These are phyloP conservation scores for Pelagomonas calceolata DNA, from an alignment of 108 stramenopile genomes.

Conservation along the genomic window DNA sequence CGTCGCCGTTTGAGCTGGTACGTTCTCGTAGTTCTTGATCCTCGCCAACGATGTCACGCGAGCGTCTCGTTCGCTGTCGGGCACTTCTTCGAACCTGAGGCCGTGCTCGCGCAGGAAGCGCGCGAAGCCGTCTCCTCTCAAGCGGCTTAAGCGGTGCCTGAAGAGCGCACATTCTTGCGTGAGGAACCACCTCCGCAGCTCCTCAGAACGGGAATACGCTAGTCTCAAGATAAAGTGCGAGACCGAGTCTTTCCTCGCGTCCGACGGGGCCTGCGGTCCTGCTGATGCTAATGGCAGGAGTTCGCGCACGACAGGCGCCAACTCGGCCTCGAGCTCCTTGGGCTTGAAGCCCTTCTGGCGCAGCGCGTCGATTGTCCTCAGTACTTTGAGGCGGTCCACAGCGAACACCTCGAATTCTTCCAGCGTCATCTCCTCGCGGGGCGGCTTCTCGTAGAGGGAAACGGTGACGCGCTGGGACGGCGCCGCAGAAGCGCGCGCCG, in stretches of 20 bases:
- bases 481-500: no score
- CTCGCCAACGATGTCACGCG: background rate
- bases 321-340: conserved; percentile 32
- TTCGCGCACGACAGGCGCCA: conserved; percentile 14
- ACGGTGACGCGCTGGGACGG: background rate
- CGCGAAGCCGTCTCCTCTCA: conserved; percentile 19
- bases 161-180: conserved; percentile 68
- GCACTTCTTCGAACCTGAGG: conserved; percentile 51
- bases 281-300: conserved; percentile 18
- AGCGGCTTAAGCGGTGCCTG: conserved; percentile 64
- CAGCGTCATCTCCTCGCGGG: conserved; percentile 35
- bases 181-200: conserved; percentile 76
- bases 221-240: conserved; percentile 91
- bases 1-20: conserved; percentile 25
- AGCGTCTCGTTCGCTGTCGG: conserved; percentile 38
- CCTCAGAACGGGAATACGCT: conserved; percentile 81
- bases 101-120: conserved; percentile 51
- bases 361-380: conserved; percentile 82
- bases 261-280: conserved; percentile 13
- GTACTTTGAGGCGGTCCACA: conserved; percentile 48
- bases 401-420: conserved; percentile 45
- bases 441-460: conserved; percentile 27
- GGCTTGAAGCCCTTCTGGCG: conserved; percentile 49
- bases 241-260: conserved; percentile 53
- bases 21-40: conserved; percentile 8